Conservation (phyloP, 75 land plant genomes). For the Selaginella tamariscina region DNA sequence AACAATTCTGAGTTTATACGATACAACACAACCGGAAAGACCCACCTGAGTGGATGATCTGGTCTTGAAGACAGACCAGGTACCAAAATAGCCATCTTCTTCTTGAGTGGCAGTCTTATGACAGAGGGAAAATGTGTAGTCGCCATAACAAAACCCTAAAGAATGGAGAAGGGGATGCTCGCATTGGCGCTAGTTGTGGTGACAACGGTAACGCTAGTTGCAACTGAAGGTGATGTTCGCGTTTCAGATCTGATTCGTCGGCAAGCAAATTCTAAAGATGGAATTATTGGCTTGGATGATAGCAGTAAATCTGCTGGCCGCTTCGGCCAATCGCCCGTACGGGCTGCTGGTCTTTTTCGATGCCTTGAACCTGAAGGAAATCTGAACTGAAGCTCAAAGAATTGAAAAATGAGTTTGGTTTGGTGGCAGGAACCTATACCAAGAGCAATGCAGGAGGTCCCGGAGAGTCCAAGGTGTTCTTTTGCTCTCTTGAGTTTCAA, state of each 20-base stretch:
- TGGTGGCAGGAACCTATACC: slow-evolving; percentile 51
- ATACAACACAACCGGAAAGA: too few relatives aligned
- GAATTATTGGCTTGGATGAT: slow-evolving; percentile 77
- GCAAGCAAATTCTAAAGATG: slow-evolving; percentile 32
- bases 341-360: slow-evolving; percentile 86
- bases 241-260: slow-evolving; percentile 26
- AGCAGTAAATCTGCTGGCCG: slow-evolving; percentile 37
- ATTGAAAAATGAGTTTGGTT: slow-evolving; percentile 52
- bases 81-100: too few relatives aligned
- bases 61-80: too few relatives aligned
- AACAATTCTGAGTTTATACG: too few relatives aligned
- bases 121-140: too few relatives aligned
- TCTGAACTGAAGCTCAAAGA: slow-evolving; percentile 59
- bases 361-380: slow-evolving; percentile 67
- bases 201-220: neutral
- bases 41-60: too few relatives aligned
- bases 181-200: neutral
- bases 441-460: slow-evolving; percentile 27
- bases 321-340: slow-evolving; percentile 41
- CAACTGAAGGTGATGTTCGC: slow-evolving; percentile 20
- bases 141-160: too few relatives aligned
- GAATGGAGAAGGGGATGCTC: neutral
- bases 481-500: slow-evolving; percentile 76
- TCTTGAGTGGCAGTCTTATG: too few relatives aligned
- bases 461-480: slow-evolving; percentile 46